Evolutionary conservation across 352 stramenopile species (phyloP), one percentile per base, ranked within the genome.

Genomic region (Pythium coloratum): DNA sequence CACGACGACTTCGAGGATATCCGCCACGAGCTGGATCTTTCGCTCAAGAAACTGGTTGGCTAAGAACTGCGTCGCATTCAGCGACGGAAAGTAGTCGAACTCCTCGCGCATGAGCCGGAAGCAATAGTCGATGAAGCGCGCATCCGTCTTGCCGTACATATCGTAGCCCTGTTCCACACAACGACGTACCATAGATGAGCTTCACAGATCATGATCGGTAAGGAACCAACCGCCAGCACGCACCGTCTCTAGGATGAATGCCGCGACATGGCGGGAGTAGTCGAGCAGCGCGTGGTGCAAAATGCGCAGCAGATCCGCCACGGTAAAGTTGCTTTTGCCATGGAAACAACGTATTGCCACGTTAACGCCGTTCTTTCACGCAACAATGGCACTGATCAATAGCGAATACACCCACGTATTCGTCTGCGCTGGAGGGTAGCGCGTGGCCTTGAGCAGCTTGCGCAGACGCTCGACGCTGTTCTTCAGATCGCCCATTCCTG

Each of bases 91-190:
- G 67, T 81, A 90, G 20, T 72, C 72, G 59, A 92, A 92, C 62
- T 91, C 80, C 50, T 92, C 81, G 6, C 86, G 81, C 57, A 91
- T 56, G 51, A 93, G 73, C 14, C 82, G 86, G 66, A 93, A 92
- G 24, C 72, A 71, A 59, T 81, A 79, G 60, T 92, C 84, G 49
- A 93, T 78, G 62, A 94, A 94, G 55, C 84, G 82, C 67, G 74
- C 70, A 53, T 94, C 86, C 32, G 86, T 92, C 71, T 92, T 90
- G 24, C 82, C 86, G 33, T 83, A 88, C 62, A 94, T 58, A 62
- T 94, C 83, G 65, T 89, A 91, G 60, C 80, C 81, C 71, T 81
- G 42, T 20, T 1, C 2, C 50, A 24, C 14, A 56, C 28, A 58
- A 24, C 20, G 46, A 18, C 51, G 30, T 4, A 57, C 13, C 42